Evolutionary conservation across 345 rosid genomes (phyloP).

Genomic region (Gossypium sturtianum): DNA sequence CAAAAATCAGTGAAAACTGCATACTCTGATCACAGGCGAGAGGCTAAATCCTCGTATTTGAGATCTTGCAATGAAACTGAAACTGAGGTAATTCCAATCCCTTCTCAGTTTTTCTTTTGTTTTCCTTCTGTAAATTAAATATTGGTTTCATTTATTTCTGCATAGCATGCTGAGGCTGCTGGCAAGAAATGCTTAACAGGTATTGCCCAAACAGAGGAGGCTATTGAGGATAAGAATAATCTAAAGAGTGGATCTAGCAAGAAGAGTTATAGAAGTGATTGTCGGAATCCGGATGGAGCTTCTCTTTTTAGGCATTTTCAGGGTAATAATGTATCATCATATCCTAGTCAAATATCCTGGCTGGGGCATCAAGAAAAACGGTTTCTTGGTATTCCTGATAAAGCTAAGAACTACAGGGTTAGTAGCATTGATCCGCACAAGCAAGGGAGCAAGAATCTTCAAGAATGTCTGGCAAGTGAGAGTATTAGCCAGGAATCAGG

Average conservation of each 20-base stretch:
- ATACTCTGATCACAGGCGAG: conserved; percentile 35
- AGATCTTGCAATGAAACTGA: conserved; percentile 22
- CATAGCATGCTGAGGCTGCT: conserved; percentile 28
- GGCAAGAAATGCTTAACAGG: conserved; percentile 13
- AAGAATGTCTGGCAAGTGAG: conserved; percentile 50
- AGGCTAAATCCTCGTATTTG: conserved; percentile 32
- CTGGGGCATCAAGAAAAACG: conserved; percentile 14
- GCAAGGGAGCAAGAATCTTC: conserved; percentile 29
- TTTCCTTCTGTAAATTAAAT: not conserved
- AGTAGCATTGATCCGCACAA: conserved; percentile 12
- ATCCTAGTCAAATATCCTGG: conserved; percentile 1
- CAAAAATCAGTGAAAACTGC: conserved; percentile 19
- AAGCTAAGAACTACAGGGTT: conserved; percentile 13
- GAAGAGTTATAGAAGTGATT: conserved; percentile 10
- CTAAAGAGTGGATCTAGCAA: conserved; percentile 14
- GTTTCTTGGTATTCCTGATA: conserved; percentile 21
- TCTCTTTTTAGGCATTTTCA: conserved; percentile 24
- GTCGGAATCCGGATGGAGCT: conserved; percentile 25
- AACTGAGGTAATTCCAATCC: conserved; percentile 33
- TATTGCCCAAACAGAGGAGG: conserved; percentile 10
- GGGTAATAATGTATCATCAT: conserved; percentile 18
- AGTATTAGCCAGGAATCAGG: conserved; percentile 39
- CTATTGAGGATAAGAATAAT: conserved; percentile 25
- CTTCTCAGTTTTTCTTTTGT: not conserved
- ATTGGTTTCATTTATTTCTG: not conserved